phyloP scores from a whole-genome alignment of 1,284 basidiomycete genomes.

The Pseudozyma sp. region DNA sequence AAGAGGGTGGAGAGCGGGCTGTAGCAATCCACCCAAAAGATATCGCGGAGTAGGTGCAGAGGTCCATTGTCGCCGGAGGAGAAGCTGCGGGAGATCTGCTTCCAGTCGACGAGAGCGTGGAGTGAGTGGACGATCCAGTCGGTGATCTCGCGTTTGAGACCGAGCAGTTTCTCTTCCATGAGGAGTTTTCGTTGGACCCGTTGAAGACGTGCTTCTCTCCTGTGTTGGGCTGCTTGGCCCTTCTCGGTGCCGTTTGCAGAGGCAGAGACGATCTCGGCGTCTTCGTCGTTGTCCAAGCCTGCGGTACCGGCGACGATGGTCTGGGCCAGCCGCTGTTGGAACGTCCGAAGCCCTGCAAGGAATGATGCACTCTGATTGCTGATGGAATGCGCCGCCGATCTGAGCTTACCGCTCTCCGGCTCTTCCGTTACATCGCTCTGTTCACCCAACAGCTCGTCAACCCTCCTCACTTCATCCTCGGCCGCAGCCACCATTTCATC shows the following conservation, averaged over 20 bases:
- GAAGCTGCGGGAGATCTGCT: constrained; percentile 8
- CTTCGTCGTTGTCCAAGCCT: constrained; percentile 22
- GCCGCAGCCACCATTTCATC: constrained; percentile 43
- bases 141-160: constrained; percentile 48
- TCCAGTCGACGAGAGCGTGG: constrained; percentile 39
- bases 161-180: constrained; percentile 48
- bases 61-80: constrained; percentile 5
- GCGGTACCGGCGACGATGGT: constrained; percentile 31
- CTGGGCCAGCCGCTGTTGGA: constrained; percentile 41
- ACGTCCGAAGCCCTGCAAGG: constrained; percentile 35
- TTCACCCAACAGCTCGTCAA: constrained; percentile 21
- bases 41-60: constrained; percentile 25
- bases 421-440: constrained; percentile 12
- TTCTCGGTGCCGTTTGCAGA: background rate
- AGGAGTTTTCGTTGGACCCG: constrained; percentile 40
- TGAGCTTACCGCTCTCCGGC: constrained; percentile 6
- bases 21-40: constrained; percentile 44
- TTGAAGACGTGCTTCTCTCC: constrained; percentile 33
- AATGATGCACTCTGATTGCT: constrained; percentile 27
- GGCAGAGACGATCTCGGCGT: constrained; percentile 6
- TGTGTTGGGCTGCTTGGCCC: constrained; percentile 16
- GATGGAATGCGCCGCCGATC: constrained; percentile 17
- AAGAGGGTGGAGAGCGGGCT: constrained; percentile 27
- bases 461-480: constrained; percentile 28
- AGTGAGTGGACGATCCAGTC: constrained; percentile 38